Evolutionary conservation across 2,329 filamentous ascomycete species (phyloP).

Genomic region (Diplodia corticola): DNA sequence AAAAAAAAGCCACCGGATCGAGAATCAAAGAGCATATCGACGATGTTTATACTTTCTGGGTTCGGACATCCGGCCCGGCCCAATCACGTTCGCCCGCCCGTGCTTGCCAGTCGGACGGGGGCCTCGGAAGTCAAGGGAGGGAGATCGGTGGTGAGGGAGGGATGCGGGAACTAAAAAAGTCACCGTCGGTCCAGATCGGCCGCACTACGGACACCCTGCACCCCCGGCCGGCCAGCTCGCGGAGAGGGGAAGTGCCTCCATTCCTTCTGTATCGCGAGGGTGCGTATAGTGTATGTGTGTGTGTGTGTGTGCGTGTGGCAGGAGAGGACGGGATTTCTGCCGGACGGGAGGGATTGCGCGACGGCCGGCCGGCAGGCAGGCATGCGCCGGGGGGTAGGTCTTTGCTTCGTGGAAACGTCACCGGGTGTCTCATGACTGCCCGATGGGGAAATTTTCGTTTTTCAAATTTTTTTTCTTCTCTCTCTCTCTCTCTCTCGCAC

Average conservation of each 20-base stretch:
- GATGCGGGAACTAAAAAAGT: background rate
- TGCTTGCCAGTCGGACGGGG: no score
- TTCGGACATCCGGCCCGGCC: background rate
- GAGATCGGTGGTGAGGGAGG: background rate
- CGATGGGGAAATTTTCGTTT: background rate
- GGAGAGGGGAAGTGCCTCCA: background rate
- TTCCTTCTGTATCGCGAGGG: background rate
- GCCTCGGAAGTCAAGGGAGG: no score
- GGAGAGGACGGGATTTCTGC: no score
- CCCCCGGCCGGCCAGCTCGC: no score
- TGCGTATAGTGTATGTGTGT: no score
- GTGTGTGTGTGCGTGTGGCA: no score
- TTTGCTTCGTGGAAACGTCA: background rate
- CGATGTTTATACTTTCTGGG: background rate
- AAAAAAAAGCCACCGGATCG: background rate
- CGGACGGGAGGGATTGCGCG: no score
- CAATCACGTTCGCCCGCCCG: background rate
- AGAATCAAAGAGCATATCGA: background rate
- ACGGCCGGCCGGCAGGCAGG: no score
- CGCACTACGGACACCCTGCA: no score
- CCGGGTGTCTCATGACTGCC: conserved; percentile 5
- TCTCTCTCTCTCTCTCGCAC: no score
- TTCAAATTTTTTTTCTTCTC: no score
- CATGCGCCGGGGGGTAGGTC: background rate
- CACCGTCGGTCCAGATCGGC: no score